Percentiles rank a stretch among this genome's conserved stretches.
phyloP scores from a whole-genome alignment of 208 protist species.

The Blechomonas ayalai region DNA sequence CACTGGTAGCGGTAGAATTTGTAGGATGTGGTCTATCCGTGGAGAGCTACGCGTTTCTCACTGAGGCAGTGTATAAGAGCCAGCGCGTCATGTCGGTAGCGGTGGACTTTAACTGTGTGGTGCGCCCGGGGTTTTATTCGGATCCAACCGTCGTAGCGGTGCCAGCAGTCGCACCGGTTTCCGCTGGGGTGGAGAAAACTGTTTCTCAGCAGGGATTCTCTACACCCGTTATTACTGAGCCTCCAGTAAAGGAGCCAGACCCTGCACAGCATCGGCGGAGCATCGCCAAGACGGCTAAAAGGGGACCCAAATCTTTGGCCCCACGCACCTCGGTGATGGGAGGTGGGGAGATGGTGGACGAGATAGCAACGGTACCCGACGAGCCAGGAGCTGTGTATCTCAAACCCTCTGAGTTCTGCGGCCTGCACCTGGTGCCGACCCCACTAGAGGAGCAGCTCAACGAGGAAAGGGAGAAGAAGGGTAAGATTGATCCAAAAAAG shows the following conservation, averaged over 20 bases:
- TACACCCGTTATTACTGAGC: too few species aligned
- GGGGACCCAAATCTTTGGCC: too few species aligned
- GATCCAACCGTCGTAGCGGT: constrained; percentile 18
- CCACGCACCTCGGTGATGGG: background rate
- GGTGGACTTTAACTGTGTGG: constrained; percentile 77
- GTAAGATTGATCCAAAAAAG: constrained; percentile 77
- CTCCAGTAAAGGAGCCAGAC: too few species aligned
- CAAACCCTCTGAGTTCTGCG: constrained; percentile 62
- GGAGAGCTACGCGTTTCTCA: constrained; percentile 75
- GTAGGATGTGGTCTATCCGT: constrained; percentile 70
- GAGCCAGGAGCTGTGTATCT: constrained; percentile 29
- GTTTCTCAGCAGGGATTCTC: background rate
- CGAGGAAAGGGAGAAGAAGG: constrained; percentile 75
- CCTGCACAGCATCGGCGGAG: too few species aligned
- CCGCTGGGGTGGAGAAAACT: background rate
- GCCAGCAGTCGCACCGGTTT: background rate
- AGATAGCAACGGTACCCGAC: constrained; percentile 2
- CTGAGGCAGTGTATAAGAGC: constrained; percentile 78
- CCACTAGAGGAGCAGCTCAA: constrained; percentile 57
- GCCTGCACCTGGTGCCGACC: constrained; percentile 45
- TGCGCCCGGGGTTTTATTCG: constrained; percentile 27
- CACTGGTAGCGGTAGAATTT: constrained; percentile 69
- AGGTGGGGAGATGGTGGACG: too few species aligned
- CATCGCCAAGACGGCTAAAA: too few species aligned
- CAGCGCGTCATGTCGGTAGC: constrained; percentile 41